Percentiles rank a stretch among this genome's conserved stretches.
These are phyloP conservation scores for Pleurotus tuber-regium DNA, from an alignment of 768 basidiomycete genomes.

Conservation along the genomic window DNA sequence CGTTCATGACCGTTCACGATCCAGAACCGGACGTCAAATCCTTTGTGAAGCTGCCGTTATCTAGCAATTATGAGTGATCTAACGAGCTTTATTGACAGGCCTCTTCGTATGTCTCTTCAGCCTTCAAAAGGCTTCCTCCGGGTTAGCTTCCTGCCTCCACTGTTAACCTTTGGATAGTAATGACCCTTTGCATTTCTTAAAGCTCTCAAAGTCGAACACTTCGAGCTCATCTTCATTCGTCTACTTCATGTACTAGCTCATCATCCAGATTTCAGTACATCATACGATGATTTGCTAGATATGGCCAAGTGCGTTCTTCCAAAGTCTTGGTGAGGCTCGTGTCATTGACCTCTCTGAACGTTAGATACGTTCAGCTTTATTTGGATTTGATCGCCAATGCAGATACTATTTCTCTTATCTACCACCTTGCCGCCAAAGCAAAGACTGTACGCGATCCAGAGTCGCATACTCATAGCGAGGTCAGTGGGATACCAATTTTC, in stretches of 20 bases:
- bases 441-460: constrained; percentile 87
- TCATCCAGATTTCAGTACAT: constrained; percentile 85
- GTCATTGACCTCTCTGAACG: constrained; percentile 1
- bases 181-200: background rate
- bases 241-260: constrained; percentile 87
- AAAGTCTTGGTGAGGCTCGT: background rate
- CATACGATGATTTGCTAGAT: constrained; percentile 67
- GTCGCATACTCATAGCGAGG: constrained; percentile 68
- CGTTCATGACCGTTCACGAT: constrained; percentile 88
- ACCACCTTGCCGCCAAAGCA: constrained; percentile 73
- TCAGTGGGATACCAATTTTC: too few species aligned
- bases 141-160: constrained; percentile 25
- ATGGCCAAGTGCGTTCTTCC: constrained; percentile 68
- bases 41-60: constrained; percentile 43
- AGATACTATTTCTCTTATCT: constrained; percentile 86
- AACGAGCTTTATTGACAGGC: too few species aligned
- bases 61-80: too few species aligned
- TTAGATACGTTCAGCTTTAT: constrained; percentile 90
- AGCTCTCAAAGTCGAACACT: constrained; percentile 59
- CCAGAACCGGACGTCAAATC: constrained; percentile 79
- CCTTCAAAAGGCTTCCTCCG: constrained; percentile 44
- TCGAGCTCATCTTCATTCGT: constrained; percentile 84
- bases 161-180: background rate
- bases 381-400: constrained; percentile 69
- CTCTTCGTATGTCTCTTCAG: constrained; percentile 49